phyloP scores from a whole-genome alignment of 2,329 filamentous ascomycete genomes.

The Teratosphaeria viscida region DNA sequence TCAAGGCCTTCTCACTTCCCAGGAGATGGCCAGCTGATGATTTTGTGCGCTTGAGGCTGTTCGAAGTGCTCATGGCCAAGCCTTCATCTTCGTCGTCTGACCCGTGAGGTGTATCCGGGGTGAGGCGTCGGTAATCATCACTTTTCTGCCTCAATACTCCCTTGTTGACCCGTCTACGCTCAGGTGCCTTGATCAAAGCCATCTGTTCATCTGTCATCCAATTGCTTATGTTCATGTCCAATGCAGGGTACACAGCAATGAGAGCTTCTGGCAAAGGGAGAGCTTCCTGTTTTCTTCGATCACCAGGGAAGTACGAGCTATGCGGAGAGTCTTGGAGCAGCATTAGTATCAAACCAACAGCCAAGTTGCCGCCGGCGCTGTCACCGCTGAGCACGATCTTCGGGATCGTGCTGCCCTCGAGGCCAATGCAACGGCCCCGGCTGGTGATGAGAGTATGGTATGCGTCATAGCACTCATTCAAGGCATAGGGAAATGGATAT shows the following conservation, averaged over 20 bases:
- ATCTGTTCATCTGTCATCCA: conserved; percentile 99
- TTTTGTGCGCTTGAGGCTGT: background rate
- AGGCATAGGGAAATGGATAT: conserved; percentile 70
- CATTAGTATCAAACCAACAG: conserved; percentile 76
- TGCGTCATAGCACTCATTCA: conserved; percentile 81
- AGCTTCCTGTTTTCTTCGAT: conserved; percentile 31
- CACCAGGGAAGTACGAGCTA: conserved; percentile 12
- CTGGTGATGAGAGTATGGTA: conserved; percentile 65
- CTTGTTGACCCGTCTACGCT: conserved; percentile 65
- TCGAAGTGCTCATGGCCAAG: background rate
- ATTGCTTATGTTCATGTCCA: conserved; percentile 96
- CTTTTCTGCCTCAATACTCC: conserved; percentile 74
- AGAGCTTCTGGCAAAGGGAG: conserved; percentile 65
- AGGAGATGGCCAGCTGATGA: background rate
- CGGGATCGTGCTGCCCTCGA: conserved; percentile 56
- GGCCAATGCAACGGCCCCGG: conserved; percentile 63
- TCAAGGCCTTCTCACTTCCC: background rate
- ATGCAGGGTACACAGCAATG: conserved; percentile 74
- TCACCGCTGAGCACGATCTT: conserved; percentile 67
- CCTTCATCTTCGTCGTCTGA: conserved; percentile 60
- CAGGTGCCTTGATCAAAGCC: conserved; percentile 78
- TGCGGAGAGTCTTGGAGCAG: conserved; percentile 59
- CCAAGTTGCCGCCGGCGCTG: conserved; percentile 73
- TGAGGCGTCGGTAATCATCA: conserved; percentile 75
- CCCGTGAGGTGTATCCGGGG: conserved; percentile 67